A percentile compares a stretch with the other conserved stretches of the same genome.
Conservation (phyloP, 1,139 yeast genomes). For the Yamadazyma sp. region DNA sequence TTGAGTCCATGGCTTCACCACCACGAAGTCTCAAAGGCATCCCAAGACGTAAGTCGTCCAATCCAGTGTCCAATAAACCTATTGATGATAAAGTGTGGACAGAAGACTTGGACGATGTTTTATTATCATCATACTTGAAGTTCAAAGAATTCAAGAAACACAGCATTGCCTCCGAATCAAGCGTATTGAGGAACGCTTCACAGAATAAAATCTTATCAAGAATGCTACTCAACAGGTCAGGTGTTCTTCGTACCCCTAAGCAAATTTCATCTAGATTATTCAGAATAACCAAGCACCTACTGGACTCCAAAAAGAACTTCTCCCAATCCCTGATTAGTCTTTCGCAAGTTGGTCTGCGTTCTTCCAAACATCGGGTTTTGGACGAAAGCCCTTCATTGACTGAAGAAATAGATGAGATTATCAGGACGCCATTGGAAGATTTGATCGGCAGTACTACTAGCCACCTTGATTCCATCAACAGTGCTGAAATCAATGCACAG, state of each 20-base stretch:
- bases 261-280: slow-evolving; percentile 40
- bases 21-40: slow-evolving; percentile 22
- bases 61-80: slow-evolving; percentile 8
- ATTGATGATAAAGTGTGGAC: slow-evolving; percentile 38
- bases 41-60: slow-evolving; percentile 9
- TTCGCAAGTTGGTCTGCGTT: slow-evolving; percentile 6
- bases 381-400: slow-evolving; percentile 18
- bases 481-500: slow-evolving; percentile 20
- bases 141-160: slow-evolving; percentile 35
- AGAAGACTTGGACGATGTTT: slow-evolving; percentile 35
- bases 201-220: slow-evolving; percentile 45
- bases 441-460: slow-evolving; percentile 17
- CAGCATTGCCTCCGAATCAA: slow-evolving; percentile 25
- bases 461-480: slow-evolving; percentile 18
- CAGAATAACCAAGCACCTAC: slow-evolving; percentile 20
- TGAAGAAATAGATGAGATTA: slow-evolving; percentile 25
- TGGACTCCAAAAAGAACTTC: slow-evolving; percentile 4
- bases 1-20: slow-evolving; percentile 36
- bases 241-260: slow-evolving; percentile 37
- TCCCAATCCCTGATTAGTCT: not conserved
- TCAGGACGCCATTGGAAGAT: slow-evolving; percentile 27
- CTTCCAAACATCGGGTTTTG: not conserved
- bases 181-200: slow-evolving; percentile 33
- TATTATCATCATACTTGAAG: slow-evolving; percentile 37
- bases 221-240: slow-evolving; percentile 41